A percentile compares a stretch with the other conserved stretches of the same genome.
phyloP scores from a whole-genome alignment of 2,329 filamentous ascomycete genomes.

The Didymella keratinophila region DNA sequence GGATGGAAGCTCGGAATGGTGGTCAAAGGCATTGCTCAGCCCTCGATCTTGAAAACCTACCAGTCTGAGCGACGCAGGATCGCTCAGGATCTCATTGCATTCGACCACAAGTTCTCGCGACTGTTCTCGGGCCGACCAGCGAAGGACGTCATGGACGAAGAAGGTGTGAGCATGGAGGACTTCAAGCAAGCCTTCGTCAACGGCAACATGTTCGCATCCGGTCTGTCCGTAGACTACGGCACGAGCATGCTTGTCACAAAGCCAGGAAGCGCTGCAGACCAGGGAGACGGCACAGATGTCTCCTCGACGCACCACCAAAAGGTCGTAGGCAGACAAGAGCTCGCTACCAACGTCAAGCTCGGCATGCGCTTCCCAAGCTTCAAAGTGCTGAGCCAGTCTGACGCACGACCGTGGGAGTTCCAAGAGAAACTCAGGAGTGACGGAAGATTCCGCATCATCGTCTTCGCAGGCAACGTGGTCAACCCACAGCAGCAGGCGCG shows the following conservation, averaged over 20 bases:
- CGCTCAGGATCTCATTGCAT: constrained; percentile 70
- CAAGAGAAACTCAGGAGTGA: constrained; percentile 65
- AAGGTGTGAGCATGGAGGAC: constrained; percentile 67
- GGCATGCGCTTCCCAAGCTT: constrained; percentile 67
- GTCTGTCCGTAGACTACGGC: constrained; percentile 66
- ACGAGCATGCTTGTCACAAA: constrained; percentile 65
- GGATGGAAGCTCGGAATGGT: constrained; percentile 65
- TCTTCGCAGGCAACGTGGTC: constrained; percentile 69
- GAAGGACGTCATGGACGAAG: constrained; percentile 66
- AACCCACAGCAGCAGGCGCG: constrained; percentile 53
- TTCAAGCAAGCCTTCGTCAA: constrained; percentile 69
- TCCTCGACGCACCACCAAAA: constrained; percentile 14
- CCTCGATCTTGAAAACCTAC: constrained; percentile 60
- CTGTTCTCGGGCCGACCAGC: constrained; percentile 60
- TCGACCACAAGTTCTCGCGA: constrained; percentile 58
- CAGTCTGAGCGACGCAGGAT: constrained; percentile 64
- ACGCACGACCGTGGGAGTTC: constrained; percentile 65
- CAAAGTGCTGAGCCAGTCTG: constrained; percentile 67
- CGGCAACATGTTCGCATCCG: constrained; percentile 66
- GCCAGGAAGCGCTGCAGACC: constrained; percentile 51
- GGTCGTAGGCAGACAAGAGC: constrained; percentile 46
- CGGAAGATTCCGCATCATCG: constrained; percentile 65
- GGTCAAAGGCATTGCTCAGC: constrained; percentile 53
- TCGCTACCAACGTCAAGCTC: constrained; percentile 57
- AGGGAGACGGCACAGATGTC: constrained; percentile 60